Conservation (phyloP, 495 filamentous ascomycete species). For the Aspergillus ellipticus region DNA sequence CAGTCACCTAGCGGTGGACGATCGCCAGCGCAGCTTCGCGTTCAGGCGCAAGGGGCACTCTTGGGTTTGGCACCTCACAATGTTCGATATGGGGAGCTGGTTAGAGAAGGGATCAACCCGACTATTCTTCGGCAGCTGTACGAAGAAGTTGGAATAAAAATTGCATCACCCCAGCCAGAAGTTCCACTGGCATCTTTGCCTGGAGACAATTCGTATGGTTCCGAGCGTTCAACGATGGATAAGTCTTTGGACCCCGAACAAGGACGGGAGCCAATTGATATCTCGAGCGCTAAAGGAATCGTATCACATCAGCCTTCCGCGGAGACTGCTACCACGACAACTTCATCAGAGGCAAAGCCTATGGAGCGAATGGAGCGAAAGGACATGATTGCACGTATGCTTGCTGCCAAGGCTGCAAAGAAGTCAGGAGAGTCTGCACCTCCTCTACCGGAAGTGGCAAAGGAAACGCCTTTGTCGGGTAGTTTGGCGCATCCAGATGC, state of each 20-base stretch:
- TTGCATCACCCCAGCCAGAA: constrained; percentile 16
- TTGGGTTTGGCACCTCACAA: constrained; percentile 59
- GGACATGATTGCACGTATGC: constrained; percentile 69
- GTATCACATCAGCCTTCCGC: neutral
- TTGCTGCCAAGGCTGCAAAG: constrained; percentile 55
- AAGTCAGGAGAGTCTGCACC: constrained; percentile 18
- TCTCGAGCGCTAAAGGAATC: neutral
- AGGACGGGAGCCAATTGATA: neutral
- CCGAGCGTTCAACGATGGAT: neutral
- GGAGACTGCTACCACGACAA: constrained; percentile 6
- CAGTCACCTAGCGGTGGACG: constrained; percentile 8
- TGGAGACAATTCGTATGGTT: neutral
- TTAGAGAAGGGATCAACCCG: constrained; percentile 69
- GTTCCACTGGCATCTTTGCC: neutral
- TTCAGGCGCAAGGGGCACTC: constrained; percentile 67
- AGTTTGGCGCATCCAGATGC: constrained; percentile 8
- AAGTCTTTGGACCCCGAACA: neutral
- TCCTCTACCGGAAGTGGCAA: constrained; percentile 14
- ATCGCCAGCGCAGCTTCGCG: constrained; percentile 49
- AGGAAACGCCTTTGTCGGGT: constrained; percentile 18
- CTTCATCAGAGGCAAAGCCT: constrained; percentile 38
- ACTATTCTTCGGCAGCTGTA: constrained; percentile 61
- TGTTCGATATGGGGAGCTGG: constrained; percentile 63
- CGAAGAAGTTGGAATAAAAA: constrained; percentile 56
- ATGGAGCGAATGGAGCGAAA: constrained; percentile 73